Evolutionary conservation across 495 filamentous ascomycete species (phyloP), one percentile per base, ranked within the genome.

Genomic region (Podospora bellae-mahoneyi): DNA sequence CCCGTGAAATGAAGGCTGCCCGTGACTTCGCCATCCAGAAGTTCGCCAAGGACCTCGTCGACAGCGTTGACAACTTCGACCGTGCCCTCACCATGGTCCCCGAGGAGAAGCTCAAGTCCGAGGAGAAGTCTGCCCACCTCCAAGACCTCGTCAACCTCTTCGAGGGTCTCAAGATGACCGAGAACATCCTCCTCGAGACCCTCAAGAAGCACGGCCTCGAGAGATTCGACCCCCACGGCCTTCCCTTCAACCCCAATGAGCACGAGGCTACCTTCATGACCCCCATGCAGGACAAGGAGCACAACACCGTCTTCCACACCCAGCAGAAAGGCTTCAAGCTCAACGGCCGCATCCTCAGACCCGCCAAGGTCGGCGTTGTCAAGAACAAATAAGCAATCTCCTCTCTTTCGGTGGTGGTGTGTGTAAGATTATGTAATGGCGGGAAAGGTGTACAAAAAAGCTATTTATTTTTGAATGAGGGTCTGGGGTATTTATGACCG

Each of bases 211-310:
- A 99, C 78, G 95, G 95, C 39, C 80, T 99, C 58, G 91, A 96
- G 84, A 85, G 94, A 72, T 93, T 97, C 78, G 89, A 96, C 74
- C 92, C 92, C 44, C 80, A 88, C 19, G 81, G 82, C 60, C 90
- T 91, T 75, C 89, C 88, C 80, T 99, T 99, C 83, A 89, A 99
- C 83, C 94, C 95, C 64, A 97, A 97, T 78, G 83, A 90, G 77
- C 95, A 98, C 79, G 95, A 99, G 84, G 95, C 95, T 57, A 93
- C 90, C 32, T 99, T 98, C 83, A 91, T 93, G 89, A 86, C 92
- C 13, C 91, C 91, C 66, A 86, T 91, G 81, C 83, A 86, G 30
- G 91, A 83, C 63, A 93, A 94, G 85, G 92, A 97, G 80, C 86
- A 97, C 73, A 93, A 93, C 74, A 90, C 87, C 57, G 91, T 97